A percentile compares a stretch with the other conserved stretches of the same genome.
Evolutionary conservation across 2,329 filamentous ascomycete species (phyloP).

Genomic region (Cordyceps cicadae): DNA sequence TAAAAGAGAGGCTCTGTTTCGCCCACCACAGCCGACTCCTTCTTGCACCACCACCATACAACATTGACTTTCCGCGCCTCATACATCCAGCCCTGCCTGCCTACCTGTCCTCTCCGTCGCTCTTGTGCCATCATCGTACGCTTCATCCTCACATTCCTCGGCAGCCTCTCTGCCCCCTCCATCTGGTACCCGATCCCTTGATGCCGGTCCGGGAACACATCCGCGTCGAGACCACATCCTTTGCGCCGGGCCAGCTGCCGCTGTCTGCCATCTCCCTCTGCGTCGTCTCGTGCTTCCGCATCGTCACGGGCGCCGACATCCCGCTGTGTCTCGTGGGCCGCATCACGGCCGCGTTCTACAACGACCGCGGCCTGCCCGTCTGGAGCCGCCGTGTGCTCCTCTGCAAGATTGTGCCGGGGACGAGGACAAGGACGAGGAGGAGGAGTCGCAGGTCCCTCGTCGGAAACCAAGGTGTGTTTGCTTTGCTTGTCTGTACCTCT

Average conservation of each 20-base stretch:
- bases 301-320: background rate
- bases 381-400: conserved; percentile 41
- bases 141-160: background rate
- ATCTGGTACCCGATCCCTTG: background rate
- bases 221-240: conserved; percentile 20
- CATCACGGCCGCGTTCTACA: conserved; percentile 39
- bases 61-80: too few species aligned
- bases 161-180: too few species aligned
- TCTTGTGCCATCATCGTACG: background rate
- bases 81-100: background rate
- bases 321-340: conserved; percentile 30
- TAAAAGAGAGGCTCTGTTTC: background rate
- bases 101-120: background rate
- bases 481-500: background rate
- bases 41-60: background rate
- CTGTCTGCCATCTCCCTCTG: conserved; percentile 26
- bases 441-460: conserved; percentile 20
- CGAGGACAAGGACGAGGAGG: conserved; percentile 17
- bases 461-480: conserved; percentile 10
- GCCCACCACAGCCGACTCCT: background rate
- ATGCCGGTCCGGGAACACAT: conserved; percentile 18
- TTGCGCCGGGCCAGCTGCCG: conserved; percentile 25
- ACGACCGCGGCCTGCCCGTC: conserved; percentile 30
- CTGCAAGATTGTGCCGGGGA: conserved; percentile 15
- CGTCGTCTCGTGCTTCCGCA: background rate